Evolutionary conservation across 305 asterid genomes (phyloP).

Genomic region (Solanum hybrid): DNA sequence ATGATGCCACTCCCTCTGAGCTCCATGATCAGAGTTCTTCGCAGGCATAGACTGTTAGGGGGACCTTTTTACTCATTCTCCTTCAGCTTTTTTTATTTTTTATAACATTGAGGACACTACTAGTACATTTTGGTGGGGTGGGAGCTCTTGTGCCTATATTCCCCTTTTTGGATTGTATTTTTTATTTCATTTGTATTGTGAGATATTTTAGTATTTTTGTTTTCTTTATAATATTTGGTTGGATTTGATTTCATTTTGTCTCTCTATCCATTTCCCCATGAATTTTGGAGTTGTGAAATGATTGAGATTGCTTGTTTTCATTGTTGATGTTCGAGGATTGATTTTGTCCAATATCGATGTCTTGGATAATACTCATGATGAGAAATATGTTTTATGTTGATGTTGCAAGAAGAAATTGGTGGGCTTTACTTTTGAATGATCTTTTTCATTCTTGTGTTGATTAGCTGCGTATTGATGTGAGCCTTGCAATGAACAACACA

Average conservation of each 20-base stretch:
- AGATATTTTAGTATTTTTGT: background rate
- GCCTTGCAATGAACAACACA: no score
- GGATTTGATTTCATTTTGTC: background rate
- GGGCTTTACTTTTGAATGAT: no score
- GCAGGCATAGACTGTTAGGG: background rate
- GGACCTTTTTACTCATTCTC: background rate
- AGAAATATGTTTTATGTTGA: no score
- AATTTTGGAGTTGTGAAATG: background rate
- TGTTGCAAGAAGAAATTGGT: no score
- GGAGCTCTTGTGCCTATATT: background rate
- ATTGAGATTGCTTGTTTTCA: background rate
- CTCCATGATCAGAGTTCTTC: background rate
- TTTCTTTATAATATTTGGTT: background rate
- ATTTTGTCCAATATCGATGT: no score
- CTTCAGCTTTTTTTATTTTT: background rate
- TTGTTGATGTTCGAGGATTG: background rate
- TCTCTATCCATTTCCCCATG: background rate
- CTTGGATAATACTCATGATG: no score
- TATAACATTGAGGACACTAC: background rate
- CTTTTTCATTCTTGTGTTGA: no score
- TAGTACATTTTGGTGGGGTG: background rate
- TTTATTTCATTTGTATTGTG: background rate
- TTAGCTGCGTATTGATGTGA: no score
- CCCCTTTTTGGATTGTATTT: background rate
- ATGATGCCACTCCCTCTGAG: background rate